Conservation (phyloP, 2,329 filamentous ascomycete genomes). For the Paecilomyces variotii region DNA sequence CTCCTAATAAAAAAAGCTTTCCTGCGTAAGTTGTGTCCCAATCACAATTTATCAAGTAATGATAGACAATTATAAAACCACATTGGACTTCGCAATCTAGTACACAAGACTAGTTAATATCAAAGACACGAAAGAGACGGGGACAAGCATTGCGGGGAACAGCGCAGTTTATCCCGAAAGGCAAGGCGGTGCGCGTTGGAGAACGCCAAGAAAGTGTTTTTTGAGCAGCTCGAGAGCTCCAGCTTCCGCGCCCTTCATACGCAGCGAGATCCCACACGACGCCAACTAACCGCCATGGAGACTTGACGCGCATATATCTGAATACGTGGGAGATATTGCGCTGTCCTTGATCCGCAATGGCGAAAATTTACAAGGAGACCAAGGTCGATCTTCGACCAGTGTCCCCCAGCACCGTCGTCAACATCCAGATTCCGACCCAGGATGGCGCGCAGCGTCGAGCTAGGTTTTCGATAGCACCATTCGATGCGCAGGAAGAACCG, state of each 20-base stretch:
- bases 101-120: no score
- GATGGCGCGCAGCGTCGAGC: constrained; percentile 38
- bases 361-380: constrained; percentile 76
- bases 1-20: background rate
- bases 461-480: constrained; percentile 40
- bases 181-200: background rate
- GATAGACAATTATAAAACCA: background rate
- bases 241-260: constrained; percentile 8
- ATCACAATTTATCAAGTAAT: background rate
- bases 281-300: constrained; percentile 22
- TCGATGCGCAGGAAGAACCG: constrained; percentile 29
- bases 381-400: constrained; percentile 72
- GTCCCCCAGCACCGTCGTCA: constrained; percentile 60
- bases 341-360: constrained; percentile 43
- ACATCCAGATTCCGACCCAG: constrained; percentile 55
- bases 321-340: background rate
- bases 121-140: background rate
- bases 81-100: no score
- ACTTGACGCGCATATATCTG: constrained; percentile 14
- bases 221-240: constrained; percentile 17
- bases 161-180: background rate
- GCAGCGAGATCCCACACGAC: constrained; percentile 7
- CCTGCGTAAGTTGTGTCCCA: background rate
- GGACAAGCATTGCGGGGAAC: background rate
- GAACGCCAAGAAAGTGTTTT: constrained; percentile 32